Conservation (phyloP, 176 grass and related monocot species). For the Juncus inflexus region DNA sequence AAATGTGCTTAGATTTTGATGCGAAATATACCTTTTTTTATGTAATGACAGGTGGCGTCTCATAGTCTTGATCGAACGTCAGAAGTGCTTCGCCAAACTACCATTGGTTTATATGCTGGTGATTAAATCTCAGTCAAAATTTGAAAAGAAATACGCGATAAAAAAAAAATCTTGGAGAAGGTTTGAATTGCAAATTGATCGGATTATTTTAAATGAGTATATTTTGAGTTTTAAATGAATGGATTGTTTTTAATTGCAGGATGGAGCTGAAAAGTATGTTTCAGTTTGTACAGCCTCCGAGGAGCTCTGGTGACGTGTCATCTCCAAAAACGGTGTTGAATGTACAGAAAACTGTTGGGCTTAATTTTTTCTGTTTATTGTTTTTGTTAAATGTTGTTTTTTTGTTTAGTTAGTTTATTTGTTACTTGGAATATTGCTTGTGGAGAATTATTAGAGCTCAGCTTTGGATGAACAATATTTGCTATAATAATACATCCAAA, state of each 20-base stretch:
- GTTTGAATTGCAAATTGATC: neutral
- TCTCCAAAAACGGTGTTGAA: neutral
- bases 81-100: slow-evolving; percentile 95
- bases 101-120: slow-evolving; percentile 50
- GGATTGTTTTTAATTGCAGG: neutral
- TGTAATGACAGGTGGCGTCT: slow-evolving; percentile 76
- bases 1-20: slow-evolving; percentile 7
- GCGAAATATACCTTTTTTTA: slow-evolving; percentile 22
- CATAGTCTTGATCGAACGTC: slow-evolving; percentile 91
- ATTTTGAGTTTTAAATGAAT: neutral
- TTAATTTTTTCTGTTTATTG: neutral
- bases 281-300: neutral
- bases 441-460: too few species aligned
- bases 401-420: slow-evolving; percentile 14
- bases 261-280: neutral
- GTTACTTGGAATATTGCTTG: too few species aligned
- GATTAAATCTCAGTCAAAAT: slow-evolving; percentile 35
- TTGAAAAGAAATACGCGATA: neutral
- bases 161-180: neutral
- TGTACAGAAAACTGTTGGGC: slow-evolving; percentile 19
- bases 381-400: neutral
- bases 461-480: too few species aligned
- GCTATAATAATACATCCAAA: too few species aligned
- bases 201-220: neutral
- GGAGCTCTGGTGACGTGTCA: neutral